phyloP scores from a whole-genome alignment of 352 stramenopile genomes.

The Blastocystis sp. region DNA sequence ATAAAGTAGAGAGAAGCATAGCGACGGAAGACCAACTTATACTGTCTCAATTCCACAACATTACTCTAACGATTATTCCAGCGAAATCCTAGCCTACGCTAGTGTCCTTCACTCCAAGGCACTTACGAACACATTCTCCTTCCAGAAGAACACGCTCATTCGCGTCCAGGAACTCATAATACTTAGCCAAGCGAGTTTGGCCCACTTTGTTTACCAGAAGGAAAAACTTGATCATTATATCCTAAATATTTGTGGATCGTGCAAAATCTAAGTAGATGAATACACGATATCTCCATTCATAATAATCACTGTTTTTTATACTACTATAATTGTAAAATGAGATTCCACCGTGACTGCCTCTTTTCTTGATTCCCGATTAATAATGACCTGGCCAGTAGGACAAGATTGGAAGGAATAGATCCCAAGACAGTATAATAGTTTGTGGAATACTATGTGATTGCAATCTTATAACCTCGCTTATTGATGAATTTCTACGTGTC shows the following conservation, averaged over 20 bases:
- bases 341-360: slow-evolving; percentile 1
- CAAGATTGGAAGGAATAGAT: background rate
- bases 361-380: background rate
- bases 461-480: no score
- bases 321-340: background rate
- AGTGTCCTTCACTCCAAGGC: slow-evolving; percentile 87
- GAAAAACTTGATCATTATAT: slow-evolving; percentile 86
- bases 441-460: no score
- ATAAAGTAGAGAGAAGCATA: slow-evolving; percentile 99
- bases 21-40: slow-evolving; percentile 92
- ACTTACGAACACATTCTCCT: slow-evolving; percentile 98
- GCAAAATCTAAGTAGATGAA: slow-evolving; percentile 1
- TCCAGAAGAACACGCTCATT: slow-evolving; percentile 94
- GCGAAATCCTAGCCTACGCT: background rate
- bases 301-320: background rate
- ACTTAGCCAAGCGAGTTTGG: slow-evolving; percentile 96
- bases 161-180: slow-evolving; percentile 98
- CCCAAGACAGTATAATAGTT: background rate
- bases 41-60: slow-evolving; percentile 98
- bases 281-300: background rate
- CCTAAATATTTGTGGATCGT: background rate
- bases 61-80: slow-evolving; percentile 79
- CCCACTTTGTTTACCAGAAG: slow-evolving; percentile 98
- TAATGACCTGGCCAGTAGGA: background rate
- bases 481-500: no score